Base-by-base conservation (phyloP, 805 yeast species). In the Kluyveromyces wickerhamii region DNA sequence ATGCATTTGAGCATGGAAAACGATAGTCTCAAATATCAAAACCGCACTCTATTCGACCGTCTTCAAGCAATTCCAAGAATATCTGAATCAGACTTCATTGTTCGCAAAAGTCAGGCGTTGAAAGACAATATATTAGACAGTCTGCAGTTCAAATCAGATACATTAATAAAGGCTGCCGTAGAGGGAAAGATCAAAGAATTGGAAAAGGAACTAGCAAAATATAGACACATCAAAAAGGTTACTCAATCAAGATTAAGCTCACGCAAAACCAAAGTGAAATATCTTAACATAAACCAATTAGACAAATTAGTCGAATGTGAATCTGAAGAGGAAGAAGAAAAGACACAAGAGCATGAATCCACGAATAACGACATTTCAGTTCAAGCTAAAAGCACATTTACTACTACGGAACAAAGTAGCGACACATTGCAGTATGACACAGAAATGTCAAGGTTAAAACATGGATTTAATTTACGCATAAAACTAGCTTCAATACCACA, bases 201-300 rank as follows among this genome's bases (percentile, higher is more conserved):
- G 28, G 61, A 58, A 34, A 48, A 40, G 27, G 50, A 55, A 37
- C 44, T 57, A n/a, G 50, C 48, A 5, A 47, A 40, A 27, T 57
- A 52, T 35, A 49, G 26, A 12, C 15, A 13, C 14, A 30, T 30
- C 15, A 25, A 30, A 15, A 20, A 15, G n/a, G 33, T 19, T 13
- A 13, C 26, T 4, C 26, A 14, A 6, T 21, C 33, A 16, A 30
- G 18, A 6, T 26, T 30, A 12, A 21, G 26, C 4, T 20, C 33
- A 15, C n/a, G 33, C 9, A 30, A 30, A 21, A 21, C 13, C 17
- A 30, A 19, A 21, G 10, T 30, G 5, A 30, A 30, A 21, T 30
- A 30, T 13, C 19, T 30, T 10, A 30, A 18, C 17, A 18, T 30
- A 6, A 26, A 30, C 8, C 33, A 30, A 15, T 20, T 30, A 11